phyloP scores from a whole-genome alignment of 2,329 filamentous ascomycete genomes.

The Macroventuria anomochaeta region DNA sequence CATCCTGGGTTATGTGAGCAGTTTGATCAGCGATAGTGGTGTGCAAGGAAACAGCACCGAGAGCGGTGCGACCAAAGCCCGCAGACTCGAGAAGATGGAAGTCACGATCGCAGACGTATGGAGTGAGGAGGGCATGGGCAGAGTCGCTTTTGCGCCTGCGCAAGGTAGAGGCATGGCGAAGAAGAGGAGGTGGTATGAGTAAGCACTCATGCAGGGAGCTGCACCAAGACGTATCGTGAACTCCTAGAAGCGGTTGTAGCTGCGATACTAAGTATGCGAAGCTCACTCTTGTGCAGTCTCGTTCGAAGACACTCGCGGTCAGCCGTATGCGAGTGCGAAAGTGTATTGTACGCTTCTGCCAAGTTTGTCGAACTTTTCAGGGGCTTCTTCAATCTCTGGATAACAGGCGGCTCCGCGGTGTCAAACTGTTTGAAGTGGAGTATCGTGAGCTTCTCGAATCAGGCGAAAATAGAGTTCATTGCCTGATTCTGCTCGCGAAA shows the following conservation, averaged over 20 bases:
- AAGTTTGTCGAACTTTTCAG: not conserved
- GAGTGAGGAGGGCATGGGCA: slow-evolving; percentile 3
- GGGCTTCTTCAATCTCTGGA: not conserved
- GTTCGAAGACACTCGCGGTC: not conserved
- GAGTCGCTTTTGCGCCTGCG: slow-evolving; percentile 20
- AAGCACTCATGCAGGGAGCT: too few relatives aligned
- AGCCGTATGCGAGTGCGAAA: not conserved
- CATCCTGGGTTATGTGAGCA: slow-evolving; percentile 14
- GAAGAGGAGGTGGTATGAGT: slow-evolving; percentile 18
- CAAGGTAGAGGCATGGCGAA: slow-evolving; percentile 2
- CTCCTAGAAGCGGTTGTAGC: not conserved
- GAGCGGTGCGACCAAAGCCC: slow-evolving; percentile 7
- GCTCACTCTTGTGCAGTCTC: not conserved
- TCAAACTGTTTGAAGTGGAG: not conserved
- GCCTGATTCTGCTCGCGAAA: not conserved
- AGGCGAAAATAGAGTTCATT: slow-evolving; percentile 9
- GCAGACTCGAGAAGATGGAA: slow-evolving; percentile 6
- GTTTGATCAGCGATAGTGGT: slow-evolving; percentile 8
- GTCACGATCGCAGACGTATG: slow-evolving; percentile 18
- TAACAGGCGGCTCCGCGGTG: not conserved
- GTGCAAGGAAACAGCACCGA: slow-evolving; percentile 10
- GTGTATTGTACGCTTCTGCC: not conserved
- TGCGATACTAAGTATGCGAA: not conserved
- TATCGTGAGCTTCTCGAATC: not conserved
- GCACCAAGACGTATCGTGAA: not conserved